Evolutionary conservation across 139 green algal species (phyloP).

Genomic region (Tetradesmus lagerheimii): DNA sequence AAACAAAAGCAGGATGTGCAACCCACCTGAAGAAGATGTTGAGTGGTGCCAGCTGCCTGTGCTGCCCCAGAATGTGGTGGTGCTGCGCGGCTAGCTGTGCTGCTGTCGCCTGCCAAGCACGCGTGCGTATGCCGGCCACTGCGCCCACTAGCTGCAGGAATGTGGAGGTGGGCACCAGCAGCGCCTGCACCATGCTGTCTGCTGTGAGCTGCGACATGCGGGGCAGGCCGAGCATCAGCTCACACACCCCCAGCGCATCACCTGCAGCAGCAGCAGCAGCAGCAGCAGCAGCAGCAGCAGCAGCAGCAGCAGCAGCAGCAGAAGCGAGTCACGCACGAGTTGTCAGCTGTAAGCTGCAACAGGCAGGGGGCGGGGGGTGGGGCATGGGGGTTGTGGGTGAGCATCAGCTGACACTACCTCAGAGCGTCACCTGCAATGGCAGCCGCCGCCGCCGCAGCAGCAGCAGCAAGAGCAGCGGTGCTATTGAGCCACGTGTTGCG

Average conservation of each 20-base stretch:
- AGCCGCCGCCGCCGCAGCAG: no score
- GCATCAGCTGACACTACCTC: slow-evolving; percentile 37
- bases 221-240: slow-evolving; percentile 33
- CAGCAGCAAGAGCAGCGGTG: not conserved
- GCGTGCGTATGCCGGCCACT: slow-evolving; percentile 8
- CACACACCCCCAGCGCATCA: slow-evolving; percentile 36
- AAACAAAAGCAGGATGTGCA: no score
- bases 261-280: not conserved
- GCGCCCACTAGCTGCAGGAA: slow-evolving; percentile 30
- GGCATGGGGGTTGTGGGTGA: no score
- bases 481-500: no score
- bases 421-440: no score
- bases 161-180: slow-evolving; percentile 24
- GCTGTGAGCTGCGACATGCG: slow-evolving; percentile 35
- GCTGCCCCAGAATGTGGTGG: slow-evolving; percentile 38
- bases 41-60: slow-evolving; percentile 43
- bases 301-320: not conserved
- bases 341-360: not conserved
- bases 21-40: slow-evolving; percentile 46
- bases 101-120: slow-evolving; percentile 40
- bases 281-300: not conserved
- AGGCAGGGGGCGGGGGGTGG: no score
- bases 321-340: no score
- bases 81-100: slow-evolving; percentile 46
- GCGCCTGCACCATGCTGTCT: slow-evolving; percentile 44